Percentiles rank a stretch among this genome's conserved stretches.
phyloP scores from a whole-genome alignment of 2,329 filamentous ascomycete genomes.

The Coniochaeta sp. region DNA sequence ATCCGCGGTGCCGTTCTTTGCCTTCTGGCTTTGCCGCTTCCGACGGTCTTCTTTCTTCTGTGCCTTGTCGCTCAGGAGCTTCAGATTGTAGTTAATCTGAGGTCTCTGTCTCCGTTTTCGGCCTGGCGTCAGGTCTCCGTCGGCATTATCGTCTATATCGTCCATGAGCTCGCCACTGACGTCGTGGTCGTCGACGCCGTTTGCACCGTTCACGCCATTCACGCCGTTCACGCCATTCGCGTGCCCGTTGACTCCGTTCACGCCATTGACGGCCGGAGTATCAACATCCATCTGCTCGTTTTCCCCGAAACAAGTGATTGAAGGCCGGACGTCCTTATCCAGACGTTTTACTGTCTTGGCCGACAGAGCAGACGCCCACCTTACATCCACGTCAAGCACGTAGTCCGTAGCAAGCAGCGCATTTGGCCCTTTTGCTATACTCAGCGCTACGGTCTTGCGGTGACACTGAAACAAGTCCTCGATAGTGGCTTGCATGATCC shows the following conservation, averaged over 20 bases:
- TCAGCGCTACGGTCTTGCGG: slow-evolving; percentile 21
- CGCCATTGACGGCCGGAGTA: slow-evolving; percentile 10
- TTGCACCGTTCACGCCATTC: slow-evolving; percentile 8
- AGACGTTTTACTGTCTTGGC: slow-evolving; percentile 21
- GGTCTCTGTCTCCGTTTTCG: slow-evolving; percentile 41
- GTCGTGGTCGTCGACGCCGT: slow-evolving; percentile 8
- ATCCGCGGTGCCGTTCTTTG: slow-evolving; percentile 2
- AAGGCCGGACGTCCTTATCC: slow-evolving; percentile 35
- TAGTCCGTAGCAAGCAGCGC: slow-evolving; percentile 29
- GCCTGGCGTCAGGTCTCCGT: slow-evolving; percentile 43
- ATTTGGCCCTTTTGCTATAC: slow-evolving; percentile 24
- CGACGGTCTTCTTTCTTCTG: slow-evolving; percentile 42
- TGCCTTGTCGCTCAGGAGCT: slow-evolving; percentile 49
- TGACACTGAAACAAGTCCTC: slow-evolving; percentile 31
- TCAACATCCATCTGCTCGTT: slow-evolving; percentile 23
- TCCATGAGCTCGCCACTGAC: slow-evolving; percentile 20
- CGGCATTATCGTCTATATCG: slow-evolving; percentile 35
- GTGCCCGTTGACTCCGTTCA: slow-evolving; percentile 2
- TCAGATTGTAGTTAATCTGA: slow-evolving; percentile 51
- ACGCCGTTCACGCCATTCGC: slow-evolving; percentile 7
- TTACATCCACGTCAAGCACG: slow-evolving; percentile 40
- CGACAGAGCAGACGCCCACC: slow-evolving; percentile 35
- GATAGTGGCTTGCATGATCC: slow-evolving; percentile 34
- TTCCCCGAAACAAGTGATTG: slow-evolving; percentile 31
- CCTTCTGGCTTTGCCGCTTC: slow-evolving; percentile 27